Base-by-base conservation (phyloP, 2,329 filamentous ascomycete genomes). In the Teratosphaeriaceae sp. region DNA sequence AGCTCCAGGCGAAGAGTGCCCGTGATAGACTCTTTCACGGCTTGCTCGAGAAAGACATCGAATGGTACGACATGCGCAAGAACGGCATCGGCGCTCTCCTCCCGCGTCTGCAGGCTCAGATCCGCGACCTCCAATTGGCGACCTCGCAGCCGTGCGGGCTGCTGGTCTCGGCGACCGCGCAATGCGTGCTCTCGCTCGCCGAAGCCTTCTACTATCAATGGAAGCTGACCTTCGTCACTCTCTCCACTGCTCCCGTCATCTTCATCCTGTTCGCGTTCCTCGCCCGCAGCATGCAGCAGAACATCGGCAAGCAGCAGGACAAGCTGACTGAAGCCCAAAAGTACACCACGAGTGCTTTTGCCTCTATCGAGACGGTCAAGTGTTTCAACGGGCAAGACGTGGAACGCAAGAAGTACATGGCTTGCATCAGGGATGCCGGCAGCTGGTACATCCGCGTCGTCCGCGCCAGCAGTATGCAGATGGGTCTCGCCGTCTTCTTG, bases 361-460 rank as follows among this genome's bases (percentile, higher is more conserved):
- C 72, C 1, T 80, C 79, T 2, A 90, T 96, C 29, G 87, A 94
- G 47, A 78, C 85, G 0, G 87, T 97, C 57, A 96, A 96, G 61
- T 82, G 80, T 40, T 89, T 85, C 65, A 89, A 90, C 53, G 86
- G 83, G 0, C 77, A 88, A 55, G 73, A 75, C 11, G 69, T 80
- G 9, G 89, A 94, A 60, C 64, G 77, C 1, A 73, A 74, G 56
- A 78, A 79, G 50, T 96, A 94, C 58, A 63, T 68, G 1, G 60
- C 56, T 0, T 71, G 75, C 1, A 73, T 85, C 22, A 69, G 70
- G 34, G 63, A 68, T 5, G 82, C 86, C 1, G 79, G 79, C 18
- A 64, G 61, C 1, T 74, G 76, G 40, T 94, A 88, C 52, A 66
- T 80, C 9, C 67, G 75, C 13, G 85, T 90, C 58, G 84, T 84